Base-by-base conservation (phyloP, 768 basidiomycete species). In the Candolleomyces eurysporus region DNA sequence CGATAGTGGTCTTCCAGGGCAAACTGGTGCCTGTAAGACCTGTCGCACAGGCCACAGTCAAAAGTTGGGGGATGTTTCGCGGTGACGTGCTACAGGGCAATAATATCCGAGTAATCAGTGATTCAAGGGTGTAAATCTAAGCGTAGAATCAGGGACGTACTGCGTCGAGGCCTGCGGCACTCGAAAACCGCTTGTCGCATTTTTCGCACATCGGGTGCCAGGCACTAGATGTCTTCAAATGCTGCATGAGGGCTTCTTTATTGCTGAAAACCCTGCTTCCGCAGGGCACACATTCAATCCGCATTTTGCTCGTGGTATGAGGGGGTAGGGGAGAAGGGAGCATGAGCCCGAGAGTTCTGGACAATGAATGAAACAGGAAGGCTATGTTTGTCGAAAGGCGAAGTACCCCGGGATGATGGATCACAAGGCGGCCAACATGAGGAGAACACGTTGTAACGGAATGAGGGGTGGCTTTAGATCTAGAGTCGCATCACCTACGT, bases 1-100 rank as follows among this genome's bases (percentile, higher is more conserved):
- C 79, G 71, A 63, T 79, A 83, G 60, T 83, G 82, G 60, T 80
- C 79, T 14, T 79, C 75, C 21, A 82, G 65, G 2, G 77, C 75
- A 53, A 74, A 72, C 16, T 70, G 72, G 17, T 72, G 74, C 40
- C 69, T 65, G 59, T 72, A 81, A 5, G 63, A 68, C 48, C 74
- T 61, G 40, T 69, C 69, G 65, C 78, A 79, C 16, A 63, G 59
- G 6, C 63, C 58, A 61, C 78, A 80, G 64, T 77, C 76, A 62
- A 72, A 79, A 9, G 78, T 78, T n/a, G 76, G 76, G 32, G 78
- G 78, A 50, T 79, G 78, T 64, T 77, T 79, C 14, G 74, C 74
- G 3, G 71, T 69, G 74, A 76, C 76, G 61, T 79, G 78, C 78
- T 78, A 63, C 53, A 62, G 21, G 26, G n/a, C 10, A 46, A 46